phyloP scores from a whole-genome alignment of 208 protist genomes.

The Wallacemonas sp. region DNA sequence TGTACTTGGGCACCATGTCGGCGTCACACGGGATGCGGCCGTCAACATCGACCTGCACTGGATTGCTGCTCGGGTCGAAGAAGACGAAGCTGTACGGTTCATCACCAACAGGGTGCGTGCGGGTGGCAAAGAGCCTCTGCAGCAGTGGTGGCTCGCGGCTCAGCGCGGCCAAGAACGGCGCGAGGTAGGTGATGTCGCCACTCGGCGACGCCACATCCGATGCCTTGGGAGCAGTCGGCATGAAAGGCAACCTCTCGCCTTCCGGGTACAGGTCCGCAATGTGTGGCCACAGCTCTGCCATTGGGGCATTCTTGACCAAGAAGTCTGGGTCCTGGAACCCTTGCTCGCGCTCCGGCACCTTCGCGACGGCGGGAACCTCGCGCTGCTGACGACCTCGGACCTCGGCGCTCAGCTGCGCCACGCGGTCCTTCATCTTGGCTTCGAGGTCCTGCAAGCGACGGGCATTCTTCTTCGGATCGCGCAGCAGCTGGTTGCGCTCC shows the following conservation, averaged over 20 bases:
- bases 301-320: slow-evolving; percentile 61
- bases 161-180: slow-evolving; percentile 78
- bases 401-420: slow-evolving; percentile 27
- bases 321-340: slow-evolving; percentile 85
- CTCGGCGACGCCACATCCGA: slow-evolving; percentile 51
- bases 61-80: slow-evolving; percentile 84
- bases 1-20: slow-evolving; percentile 55
- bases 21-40: slow-evolving; percentile 74
- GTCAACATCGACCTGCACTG: slow-evolving; percentile 78
- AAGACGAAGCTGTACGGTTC: slow-evolving; percentile 83
- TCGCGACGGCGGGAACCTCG: background rate
- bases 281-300: slow-evolving; percentile 71
- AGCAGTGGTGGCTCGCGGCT: slow-evolving; percentile 62
- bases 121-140: slow-evolving; percentile 65
- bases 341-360: slow-evolving; percentile 3
- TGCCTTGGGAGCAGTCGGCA: slow-evolving; percentile 24
- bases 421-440: slow-evolving; percentile 39
- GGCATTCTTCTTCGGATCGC: slow-evolving; percentile 26
- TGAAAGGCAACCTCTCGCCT: slow-evolving; percentile 35
- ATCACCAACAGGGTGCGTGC: slow-evolving; percentile 51
- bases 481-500: slow-evolving; percentile 24
- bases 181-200: slow-evolving; percentile 60
- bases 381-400: slow-evolving; percentile 15
- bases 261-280: slow-evolving; percentile 81
- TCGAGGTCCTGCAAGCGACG: slow-evolving; percentile 33